Conservation (phyloP, 371 early-diverging fungal species). For the Polyrhizophydium stewartii region DNA sequence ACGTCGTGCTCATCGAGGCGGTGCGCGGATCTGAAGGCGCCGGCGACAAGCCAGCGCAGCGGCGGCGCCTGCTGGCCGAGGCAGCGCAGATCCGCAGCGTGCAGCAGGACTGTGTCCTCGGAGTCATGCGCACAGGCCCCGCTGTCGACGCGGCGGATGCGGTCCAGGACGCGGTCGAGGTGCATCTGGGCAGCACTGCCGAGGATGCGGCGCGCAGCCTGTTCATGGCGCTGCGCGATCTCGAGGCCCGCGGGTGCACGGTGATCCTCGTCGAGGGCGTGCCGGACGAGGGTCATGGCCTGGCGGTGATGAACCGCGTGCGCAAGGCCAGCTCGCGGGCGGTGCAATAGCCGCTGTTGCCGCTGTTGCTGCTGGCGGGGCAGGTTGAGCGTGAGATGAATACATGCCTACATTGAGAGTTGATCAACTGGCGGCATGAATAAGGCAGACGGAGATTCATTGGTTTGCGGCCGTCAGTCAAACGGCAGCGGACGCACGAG, state of each 20-base stretch:
- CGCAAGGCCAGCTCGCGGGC: conserved; percentile 82
- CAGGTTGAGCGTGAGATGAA: too few relatives aligned
- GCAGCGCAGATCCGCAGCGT: neutral
- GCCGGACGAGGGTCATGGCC: conserved; percentile 72
- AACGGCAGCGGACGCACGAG: conserved; percentile 27
- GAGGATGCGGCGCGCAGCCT: conserved; percentile 67
- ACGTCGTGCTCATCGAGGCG: conserved; percentile 71
- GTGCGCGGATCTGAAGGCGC: neutral
- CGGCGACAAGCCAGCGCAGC: too few relatives aligned
- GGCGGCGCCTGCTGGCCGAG: neutral
- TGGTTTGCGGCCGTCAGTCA: too few relatives aligned
- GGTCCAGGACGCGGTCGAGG: neutral
- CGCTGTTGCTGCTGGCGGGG: too few relatives aligned
- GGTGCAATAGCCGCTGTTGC: neutral
- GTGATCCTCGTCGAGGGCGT: conserved; percentile 90
- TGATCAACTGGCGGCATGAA: too few relatives aligned
- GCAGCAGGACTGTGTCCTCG: neutral
- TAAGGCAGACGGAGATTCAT: too few relatives aligned
- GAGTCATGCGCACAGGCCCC: neutral
- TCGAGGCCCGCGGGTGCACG: conserved; percentile 68
- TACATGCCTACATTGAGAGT: too few relatives aligned
- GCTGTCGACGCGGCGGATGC: neutral
- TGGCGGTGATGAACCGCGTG: conserved; percentile 98
- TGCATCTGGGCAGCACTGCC: conserved; percentile 15
- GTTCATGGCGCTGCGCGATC: conserved; percentile 75